Percentiles rank a stretch among this genome's conserved stretches.
Evolutionary conservation across 2,329 filamentous ascomycete species (phyloP).

Genomic region (Knoxdaviesia proteae): DNA sequence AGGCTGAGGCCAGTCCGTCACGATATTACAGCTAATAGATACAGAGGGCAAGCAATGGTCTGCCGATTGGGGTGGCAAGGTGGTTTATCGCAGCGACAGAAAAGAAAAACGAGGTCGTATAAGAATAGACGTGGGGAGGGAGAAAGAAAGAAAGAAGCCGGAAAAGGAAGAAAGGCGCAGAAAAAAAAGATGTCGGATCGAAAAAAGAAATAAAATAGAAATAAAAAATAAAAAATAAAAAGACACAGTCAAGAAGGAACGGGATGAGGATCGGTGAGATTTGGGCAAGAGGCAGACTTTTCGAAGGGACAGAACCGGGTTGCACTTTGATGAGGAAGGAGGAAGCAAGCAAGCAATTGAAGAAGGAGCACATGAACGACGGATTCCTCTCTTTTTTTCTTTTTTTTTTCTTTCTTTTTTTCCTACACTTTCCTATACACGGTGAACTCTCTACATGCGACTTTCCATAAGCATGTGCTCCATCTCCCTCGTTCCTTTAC

Average conservation of each 20-base stretch:
- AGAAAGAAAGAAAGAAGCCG: neutral
- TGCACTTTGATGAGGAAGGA: neutral
- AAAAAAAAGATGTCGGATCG: neutral
- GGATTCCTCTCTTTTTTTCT: neutral
- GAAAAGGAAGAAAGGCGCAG: neutral
- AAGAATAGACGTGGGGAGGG: too few relatives aligned
- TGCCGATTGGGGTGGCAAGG: neutral
- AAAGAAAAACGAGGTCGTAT: too few relatives aligned
- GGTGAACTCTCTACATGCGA: too few relatives aligned
- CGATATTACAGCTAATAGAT: too few relatives aligned
- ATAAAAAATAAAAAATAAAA: neutral
- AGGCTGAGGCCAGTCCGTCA: too few relatives aligned
- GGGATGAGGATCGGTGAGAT: neutral
- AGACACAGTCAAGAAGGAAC: neutral
- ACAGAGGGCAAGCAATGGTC: too few relatives aligned
- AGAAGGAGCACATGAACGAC: neutral
- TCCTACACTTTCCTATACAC: too few relatives aligned
- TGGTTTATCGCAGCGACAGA: too few relatives aligned
- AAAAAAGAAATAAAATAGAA: neutral
- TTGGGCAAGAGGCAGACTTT: too few relatives aligned
- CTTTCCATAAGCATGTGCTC: too few relatives aligned
- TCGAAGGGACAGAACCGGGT: neutral
- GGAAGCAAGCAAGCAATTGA: neutral
- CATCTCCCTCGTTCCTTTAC: too few relatives aligned
- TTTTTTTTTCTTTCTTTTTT: constrained; percentile 3